Conservation (phyloP, 108 stramenopile species). For the Epithemia pelagica region DNA sequence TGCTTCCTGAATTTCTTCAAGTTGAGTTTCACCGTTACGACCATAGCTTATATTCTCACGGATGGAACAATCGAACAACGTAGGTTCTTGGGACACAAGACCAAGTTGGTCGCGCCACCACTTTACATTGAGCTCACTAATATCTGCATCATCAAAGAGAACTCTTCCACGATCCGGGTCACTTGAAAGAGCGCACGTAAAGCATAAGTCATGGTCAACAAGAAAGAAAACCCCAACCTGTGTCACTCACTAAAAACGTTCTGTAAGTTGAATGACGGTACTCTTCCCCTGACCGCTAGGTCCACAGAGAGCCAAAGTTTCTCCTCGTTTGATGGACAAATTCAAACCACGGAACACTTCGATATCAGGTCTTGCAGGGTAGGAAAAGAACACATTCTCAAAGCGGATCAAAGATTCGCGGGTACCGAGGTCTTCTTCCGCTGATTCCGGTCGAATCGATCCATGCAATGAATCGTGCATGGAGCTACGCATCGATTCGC, state of each 20-base stretch:
- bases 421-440: not conserved
- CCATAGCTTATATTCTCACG: conserved; percentile 76
- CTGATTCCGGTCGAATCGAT: not conserved
- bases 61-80: conserved; percentile 66
- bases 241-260: conserved; percentile 47
- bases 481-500: not conserved
- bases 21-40: conserved; percentile 31
- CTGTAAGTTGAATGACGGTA: conserved; percentile 31
- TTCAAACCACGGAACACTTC: conserved; percentile 34
- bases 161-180: conserved; percentile 52
- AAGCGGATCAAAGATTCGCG: not conserved
- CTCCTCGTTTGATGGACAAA: conserved; percentile 38
- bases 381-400: not conserved
- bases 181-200: conserved; percentile 8
- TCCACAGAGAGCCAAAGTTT: conserved; percentile 62
- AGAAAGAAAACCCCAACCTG: no score
- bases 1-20: conserved; percentile 35
- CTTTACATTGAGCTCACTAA: conserved; percentile 55
- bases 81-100: conserved; percentile 56
- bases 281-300: conserved; percentile 32
- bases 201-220: no score
- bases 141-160: conserved; percentile 56
- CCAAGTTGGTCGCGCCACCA: conserved; percentile 51
- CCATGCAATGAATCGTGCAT: not conserved
- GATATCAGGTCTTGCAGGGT: conserved; percentile 15